Conservation (phyloP, 208 protist species). For the Wallacemonas sp. region DNA sequence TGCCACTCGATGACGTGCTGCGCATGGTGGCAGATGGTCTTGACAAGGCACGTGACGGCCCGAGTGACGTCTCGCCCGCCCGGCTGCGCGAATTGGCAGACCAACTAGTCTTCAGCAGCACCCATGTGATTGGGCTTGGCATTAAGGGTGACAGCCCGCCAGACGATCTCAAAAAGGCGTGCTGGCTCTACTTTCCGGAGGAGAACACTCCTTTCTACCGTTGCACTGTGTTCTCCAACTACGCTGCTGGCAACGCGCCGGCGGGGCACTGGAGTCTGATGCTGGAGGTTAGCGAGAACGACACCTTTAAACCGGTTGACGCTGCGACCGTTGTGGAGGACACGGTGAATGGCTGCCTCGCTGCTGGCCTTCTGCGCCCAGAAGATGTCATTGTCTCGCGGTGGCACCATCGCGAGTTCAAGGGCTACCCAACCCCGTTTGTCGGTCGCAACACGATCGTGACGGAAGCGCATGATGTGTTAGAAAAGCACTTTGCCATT, state of each 20-base stretch:
- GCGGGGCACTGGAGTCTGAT: slow-evolving; percentile 68
- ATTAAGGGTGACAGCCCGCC: slow-evolving; percentile 44
- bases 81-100: slow-evolving; percentile 38
- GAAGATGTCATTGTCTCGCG: slow-evolving; percentile 51
- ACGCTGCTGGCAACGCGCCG: slow-evolving; percentile 57
- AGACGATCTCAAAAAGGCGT: slow-evolving; percentile 44
- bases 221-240: slow-evolving; percentile 78
- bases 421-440: slow-evolving; percentile 76
- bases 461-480: slow-evolving; percentile 30
- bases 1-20: slow-evolving; percentile 57
- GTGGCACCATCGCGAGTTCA: slow-evolving; percentile 53
- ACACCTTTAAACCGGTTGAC: slow-evolving; percentile 30
- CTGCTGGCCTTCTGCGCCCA: slow-evolving; percentile 31
- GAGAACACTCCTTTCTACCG: slow-evolving; percentile 72
- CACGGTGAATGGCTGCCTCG: slow-evolving; percentile 43
- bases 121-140: slow-evolving; percentile 72
- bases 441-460: slow-evolving; percentile 60
- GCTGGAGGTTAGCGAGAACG: slow-evolving; percentile 63
- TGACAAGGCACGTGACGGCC: slow-evolving; percentile 1
- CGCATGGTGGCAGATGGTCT: slow-evolving; percentile 24
- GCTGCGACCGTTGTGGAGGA: slow-evolving; percentile 39
- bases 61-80: slow-evolving; percentile 11
- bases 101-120: slow-evolving; percentile 48
- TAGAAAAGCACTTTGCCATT: slow-evolving; percentile 41
- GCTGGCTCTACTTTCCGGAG: slow-evolving; percentile 84